phyloP scores from a whole-genome alignment of 1,284 basidiomycete species.

The Apiotrichum laibachii region DNA sequence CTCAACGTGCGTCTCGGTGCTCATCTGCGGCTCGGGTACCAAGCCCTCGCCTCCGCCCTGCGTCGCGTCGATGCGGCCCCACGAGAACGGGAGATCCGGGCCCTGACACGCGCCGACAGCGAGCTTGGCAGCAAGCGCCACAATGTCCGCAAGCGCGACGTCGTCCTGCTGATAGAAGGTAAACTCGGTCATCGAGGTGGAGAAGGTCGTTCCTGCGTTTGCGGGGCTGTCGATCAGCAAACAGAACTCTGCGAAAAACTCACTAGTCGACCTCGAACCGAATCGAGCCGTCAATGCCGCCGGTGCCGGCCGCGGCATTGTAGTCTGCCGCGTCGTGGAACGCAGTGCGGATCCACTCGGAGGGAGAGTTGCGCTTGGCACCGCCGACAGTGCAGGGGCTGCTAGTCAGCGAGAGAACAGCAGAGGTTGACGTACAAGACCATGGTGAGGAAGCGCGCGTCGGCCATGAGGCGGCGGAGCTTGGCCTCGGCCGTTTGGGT shows the following conservation, averaged over 20 bases:
- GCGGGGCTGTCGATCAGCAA: conserved; percentile 9
- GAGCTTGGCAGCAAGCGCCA: conserved; percentile 19
- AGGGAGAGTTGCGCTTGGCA: conserved; percentile 14
- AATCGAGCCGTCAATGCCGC: conserved; percentile 24
- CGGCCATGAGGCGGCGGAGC: conserved; percentile 17
- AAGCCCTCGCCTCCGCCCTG: conserved; percentile 7
- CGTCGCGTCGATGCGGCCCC: conserved; percentile 15
- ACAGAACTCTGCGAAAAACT: not conserved
- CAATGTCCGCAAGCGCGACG: conserved; percentile 20
- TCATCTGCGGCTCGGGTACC: conserved; percentile 16
- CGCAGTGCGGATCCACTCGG: conserved; percentile 21
- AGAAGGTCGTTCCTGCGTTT: conserved; percentile 16
- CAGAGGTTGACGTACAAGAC: conserved; percentile 1
- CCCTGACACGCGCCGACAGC: conserved; percentile 24
- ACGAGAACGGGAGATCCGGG: conserved; percentile 17
- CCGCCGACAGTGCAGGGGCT: conserved; percentile 38
- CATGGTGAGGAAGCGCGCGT: conserved; percentile 13
- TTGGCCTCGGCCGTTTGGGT: conserved; percentile 1
- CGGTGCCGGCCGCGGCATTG: conserved; percentile 17
- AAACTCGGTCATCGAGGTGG: conserved; percentile 16
- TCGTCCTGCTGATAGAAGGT: conserved; percentile 14
- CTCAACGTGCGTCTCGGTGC: conserved; percentile 18
- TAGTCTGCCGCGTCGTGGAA: conserved; percentile 24
- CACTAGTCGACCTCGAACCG: conserved; percentile 18
- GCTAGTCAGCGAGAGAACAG: not conserved